Conservation (phyloP, 768 basidiomycete genomes). For the Mycena venus region DNA sequence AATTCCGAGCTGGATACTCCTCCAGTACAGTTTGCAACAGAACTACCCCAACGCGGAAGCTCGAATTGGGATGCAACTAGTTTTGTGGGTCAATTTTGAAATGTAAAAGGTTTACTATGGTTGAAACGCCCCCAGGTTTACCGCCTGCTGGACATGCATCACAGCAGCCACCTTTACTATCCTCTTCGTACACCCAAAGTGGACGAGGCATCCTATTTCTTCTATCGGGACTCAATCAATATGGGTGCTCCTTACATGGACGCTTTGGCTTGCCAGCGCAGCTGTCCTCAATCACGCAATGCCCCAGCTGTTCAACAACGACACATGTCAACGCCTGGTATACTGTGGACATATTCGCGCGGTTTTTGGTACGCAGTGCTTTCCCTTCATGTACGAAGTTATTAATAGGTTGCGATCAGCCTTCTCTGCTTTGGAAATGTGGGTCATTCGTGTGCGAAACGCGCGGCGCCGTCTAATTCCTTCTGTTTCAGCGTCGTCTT, state of each 20-base stretch:
- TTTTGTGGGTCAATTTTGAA: slow-evolving; percentile 56
- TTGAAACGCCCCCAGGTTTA: slow-evolving; percentile 55
- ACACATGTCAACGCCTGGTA: slow-evolving; percentile 57
- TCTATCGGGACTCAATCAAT: slow-evolving; percentile 72
- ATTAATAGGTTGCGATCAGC: slow-evolving; percentile 40
- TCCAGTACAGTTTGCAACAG: slow-evolving; percentile 66
- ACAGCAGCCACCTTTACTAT: slow-evolving; percentile 67
- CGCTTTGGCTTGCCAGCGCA: slow-evolving; percentile 71
- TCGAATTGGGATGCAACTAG: slow-evolving; percentile 59
- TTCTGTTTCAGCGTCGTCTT: slow-evolving; percentile 47
- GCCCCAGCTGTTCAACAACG: slow-evolving; percentile 56
- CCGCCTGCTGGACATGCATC: slow-evolving; percentile 71
- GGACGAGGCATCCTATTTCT: slow-evolving; percentile 64
- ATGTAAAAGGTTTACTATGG: neutral
- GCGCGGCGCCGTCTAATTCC: neutral
- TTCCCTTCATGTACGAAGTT: neutral
- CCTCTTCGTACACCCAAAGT: slow-evolving; percentile 71
- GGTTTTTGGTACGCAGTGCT: slow-evolving; percentile 60
- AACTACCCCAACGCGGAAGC: slow-evolving; percentile 63
- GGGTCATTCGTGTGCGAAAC: slow-evolving; percentile 29
- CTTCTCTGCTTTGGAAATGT: slow-evolving; percentile 70
- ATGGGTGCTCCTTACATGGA: slow-evolving; percentile 72
- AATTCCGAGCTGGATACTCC: slow-evolving; percentile 68
- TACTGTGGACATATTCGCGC: slow-evolving; percentile 71
- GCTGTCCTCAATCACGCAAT: slow-evolving; percentile 64